Percentiles rank a stretch among this genome's conserved stretches.
Conservation (phyloP, 371 early-diverging fungal genomes). For the Lichtheimia hyalospora region DNA sequence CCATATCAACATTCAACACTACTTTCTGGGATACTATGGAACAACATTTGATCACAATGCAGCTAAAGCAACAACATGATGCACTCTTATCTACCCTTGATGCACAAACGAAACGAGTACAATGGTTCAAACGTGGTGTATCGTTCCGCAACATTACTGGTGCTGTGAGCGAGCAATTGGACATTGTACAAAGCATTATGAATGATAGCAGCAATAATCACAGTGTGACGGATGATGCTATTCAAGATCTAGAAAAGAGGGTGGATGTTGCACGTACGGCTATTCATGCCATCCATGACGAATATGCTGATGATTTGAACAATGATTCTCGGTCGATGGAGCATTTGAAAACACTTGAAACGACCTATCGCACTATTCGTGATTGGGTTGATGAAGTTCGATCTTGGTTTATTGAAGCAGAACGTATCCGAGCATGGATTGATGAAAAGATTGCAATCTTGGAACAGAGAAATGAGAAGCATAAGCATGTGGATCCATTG, state of each 20-base stretch:
- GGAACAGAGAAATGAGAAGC: conserved; percentile 24
- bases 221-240: conserved; percentile 26
- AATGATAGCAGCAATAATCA: conserved; percentile 23
- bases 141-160: conserved; percentile 38
- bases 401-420: conserved; percentile 35
- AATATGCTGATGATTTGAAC: conserved; percentile 19
- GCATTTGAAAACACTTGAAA: conserved; percentile 18
- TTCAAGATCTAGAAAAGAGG: conserved; percentile 34
- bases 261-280: conserved; percentile 29
- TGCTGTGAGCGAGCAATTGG: conserved; percentile 37
- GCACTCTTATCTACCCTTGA: not conserved
- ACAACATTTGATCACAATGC: not conserved
- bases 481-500: conserved; percentile 30
- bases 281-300: conserved; percentile 26
- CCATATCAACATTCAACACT: conserved; percentile 3
- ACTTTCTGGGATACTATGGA: conserved; percentile 14
- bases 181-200: conserved; percentile 41
- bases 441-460: conserved; percentile 38
- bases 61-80: conserved; percentile 8
- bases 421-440: conserved; percentile 37
- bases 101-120: not conserved
- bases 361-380: conserved; percentile 27
- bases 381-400: conserved; percentile 44
- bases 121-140: conserved; percentile 19
- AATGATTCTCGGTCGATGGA: not conserved